Conservation (phyloP, 129 eudicot genomes). For the Silybum marianum region DNA sequence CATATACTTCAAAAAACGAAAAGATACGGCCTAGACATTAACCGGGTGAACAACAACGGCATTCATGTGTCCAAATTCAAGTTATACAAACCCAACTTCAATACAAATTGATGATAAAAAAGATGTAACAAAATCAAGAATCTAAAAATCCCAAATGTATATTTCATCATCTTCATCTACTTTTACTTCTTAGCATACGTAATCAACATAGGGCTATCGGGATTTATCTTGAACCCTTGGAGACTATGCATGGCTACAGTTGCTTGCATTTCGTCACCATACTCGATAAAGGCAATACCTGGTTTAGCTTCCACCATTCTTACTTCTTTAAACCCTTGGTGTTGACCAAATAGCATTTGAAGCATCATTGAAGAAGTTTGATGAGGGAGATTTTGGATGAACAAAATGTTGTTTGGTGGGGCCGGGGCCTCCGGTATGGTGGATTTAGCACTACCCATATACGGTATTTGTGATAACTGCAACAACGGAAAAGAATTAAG, state of each 20-base stretch:
- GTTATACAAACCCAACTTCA: background rate
- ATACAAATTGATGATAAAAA: background rate
- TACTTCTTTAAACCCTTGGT: constrained; percentile 94
- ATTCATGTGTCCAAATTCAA: background rate
- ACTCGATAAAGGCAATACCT: constrained; percentile 92
- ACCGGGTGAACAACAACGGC: background rate
- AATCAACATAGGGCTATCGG: constrained; percentile 75
- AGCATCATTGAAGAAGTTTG: constrained; percentile 85
- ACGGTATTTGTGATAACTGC: constrained; percentile 88
- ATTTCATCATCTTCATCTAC: background rate
- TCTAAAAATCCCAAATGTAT: background rate
- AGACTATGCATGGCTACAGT: constrained; percentile 85
- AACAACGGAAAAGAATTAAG: constrained; percentile 20
- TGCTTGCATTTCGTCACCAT: constrained; percentile 88
- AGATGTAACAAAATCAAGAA: background rate
- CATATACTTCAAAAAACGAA: background rate
- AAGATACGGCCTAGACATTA: background rate
- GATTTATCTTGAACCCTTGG: constrained; percentile 75
- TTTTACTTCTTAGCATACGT: constrained; percentile 90
- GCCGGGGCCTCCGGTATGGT: constrained; percentile 79
- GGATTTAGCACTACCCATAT: constrained; percentile 67
- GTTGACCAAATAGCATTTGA: constrained; percentile 84
- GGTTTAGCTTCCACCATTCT: constrained; percentile 98
- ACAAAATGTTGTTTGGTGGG: constrained; percentile 89
- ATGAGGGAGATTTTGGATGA: constrained; percentile 89